Evolutionary conservation across 208 protist genomes (phyloP), one percentile per base, ranked within the genome.

Genomic region (Strigomonas galati): DNA sequence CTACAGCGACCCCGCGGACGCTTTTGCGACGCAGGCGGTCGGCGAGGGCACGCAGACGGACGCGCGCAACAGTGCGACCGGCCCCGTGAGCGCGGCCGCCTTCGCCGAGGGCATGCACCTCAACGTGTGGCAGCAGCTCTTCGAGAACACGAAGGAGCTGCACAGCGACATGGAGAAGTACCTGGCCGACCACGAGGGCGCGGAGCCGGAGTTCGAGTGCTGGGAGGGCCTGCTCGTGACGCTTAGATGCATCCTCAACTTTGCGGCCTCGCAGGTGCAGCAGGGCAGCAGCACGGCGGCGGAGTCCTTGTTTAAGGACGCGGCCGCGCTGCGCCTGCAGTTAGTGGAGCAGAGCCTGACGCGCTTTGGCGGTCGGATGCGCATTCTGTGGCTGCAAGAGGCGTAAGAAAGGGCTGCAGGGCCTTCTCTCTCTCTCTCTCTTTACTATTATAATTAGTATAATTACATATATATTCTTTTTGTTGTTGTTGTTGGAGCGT

Each of bases 301-400:
- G 5, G 78, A 84, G 59, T 40, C 54, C 26, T 69, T 95, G 19
- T 95, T 92, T 48, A 40, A 76, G 24, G 71, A 79, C 17, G 79
- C 81, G 5, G 81, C 84, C 56, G 71, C 71, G 57, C 64, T 95
- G 55, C 83, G 89, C 2, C 60, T 55, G 26, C 62, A 81, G 67
- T 55, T 95, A 17, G 75, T 95, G 59, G 89, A 92, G 69, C 84
- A 95, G 67, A 85, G 75, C 43, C 72, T 77, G 15, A 89, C 78
- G 7, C 76, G 89, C 35, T 95, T 95, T 51, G 68, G 70, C n/a
- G 85, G 85, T 9, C 72, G 86, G 5, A 86, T 95, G 79, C 74
- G 85, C 32, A 81, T 95, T 32, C 65, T 95, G 37, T 95, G 89
- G 89, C 82, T 95, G 3, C 89, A 95, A 62, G 89, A 95, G 44